Evolutionary conservation across 768 basidiomycete species (phyloP).

Genomic region (Sporobolomyces roseus): DNA sequence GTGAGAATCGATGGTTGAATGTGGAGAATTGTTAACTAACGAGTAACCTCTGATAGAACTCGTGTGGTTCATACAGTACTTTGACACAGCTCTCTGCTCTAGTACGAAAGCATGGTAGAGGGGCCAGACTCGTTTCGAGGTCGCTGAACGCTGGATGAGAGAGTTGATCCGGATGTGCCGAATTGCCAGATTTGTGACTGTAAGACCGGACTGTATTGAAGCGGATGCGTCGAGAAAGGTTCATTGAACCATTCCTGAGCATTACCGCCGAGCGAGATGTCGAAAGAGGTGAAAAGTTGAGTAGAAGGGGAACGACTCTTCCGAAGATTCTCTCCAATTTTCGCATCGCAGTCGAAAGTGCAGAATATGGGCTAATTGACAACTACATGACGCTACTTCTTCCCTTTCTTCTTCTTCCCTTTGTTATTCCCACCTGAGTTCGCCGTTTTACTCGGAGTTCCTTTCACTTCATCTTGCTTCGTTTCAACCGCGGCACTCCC

Average conservation of each 20-base stretch:
- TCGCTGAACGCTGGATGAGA: conserved; percentile 23
- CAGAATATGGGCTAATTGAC: neutral
- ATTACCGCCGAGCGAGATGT: too few species aligned
- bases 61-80: conserved; percentile 58
- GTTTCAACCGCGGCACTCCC: conserved; percentile 39
- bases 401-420: conserved; percentile 39
- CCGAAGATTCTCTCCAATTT: too few species aligned
- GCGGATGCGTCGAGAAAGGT: neutral
- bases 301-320: neutral
- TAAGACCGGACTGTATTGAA: too few species aligned
- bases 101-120: conserved; percentile 55
- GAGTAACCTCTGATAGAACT: conserved; percentile 60
- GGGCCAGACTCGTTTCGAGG: conserved; percentile 4
- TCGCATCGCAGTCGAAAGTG: neutral
- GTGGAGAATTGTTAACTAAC: conserved; percentile 48
- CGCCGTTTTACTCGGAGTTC: conserved; percentile 35
- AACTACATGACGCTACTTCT: conserved; percentile 9
- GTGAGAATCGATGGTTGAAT: neutral
- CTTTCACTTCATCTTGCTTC: conserved; percentile 6
- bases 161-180: conserved; percentile 12
- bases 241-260: conserved; percentile 3
- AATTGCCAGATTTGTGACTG: neutral
- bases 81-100: conserved; percentile 53
- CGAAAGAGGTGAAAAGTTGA: neutral
- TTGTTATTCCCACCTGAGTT: conserved; percentile 18